Conservation (phyloP, 805 yeast species). For the Peterozyma xylosa region DNA sequence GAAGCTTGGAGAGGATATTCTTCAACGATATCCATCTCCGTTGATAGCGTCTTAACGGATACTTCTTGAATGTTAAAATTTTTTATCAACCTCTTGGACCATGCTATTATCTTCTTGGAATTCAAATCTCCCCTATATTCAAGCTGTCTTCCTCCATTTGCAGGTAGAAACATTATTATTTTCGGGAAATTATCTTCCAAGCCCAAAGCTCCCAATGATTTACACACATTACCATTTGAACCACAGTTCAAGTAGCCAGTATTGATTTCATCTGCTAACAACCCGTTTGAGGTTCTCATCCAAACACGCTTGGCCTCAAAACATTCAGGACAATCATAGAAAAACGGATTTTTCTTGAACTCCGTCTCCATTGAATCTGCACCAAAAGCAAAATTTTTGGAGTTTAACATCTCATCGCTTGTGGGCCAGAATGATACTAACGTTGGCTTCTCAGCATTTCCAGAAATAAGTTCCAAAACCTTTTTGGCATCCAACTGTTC, state of each 20-base stretch:
- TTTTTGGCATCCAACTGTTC: conserved; percentile 25
- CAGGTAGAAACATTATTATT: conserved; percentile 43
- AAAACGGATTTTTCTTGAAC: conserved; percentile 24
- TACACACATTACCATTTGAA: conserved; percentile 42
- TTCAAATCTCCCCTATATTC: conserved; percentile 25
- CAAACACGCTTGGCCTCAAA: conserved; percentile 45
- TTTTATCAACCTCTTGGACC: conserved; percentile 39
- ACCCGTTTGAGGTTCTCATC: conserved; percentile 46
- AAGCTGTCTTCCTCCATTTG: conserved; percentile 37
- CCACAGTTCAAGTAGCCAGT: conserved; percentile 58
- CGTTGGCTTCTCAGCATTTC: conserved; percentile 39
- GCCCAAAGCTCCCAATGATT: conserved; percentile 35
- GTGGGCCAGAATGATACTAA: conserved; percentile 66
- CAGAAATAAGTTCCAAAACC: conserved; percentile 42
- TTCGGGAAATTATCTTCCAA: conserved; percentile 17
- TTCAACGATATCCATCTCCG: conserved; percentile 13
- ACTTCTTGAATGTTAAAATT: conserved; percentile 33
- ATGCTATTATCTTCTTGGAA: conserved; percentile 27
- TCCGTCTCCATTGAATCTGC: conserved; percentile 20
- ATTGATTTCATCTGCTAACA: conserved; percentile 25
- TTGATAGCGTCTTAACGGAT: conserved; percentile 13
- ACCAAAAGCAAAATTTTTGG: conserved; percentile 15
- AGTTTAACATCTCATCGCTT: conserved; percentile 29
- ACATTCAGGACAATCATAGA: conserved; percentile 40
- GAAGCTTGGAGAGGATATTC: conserved; percentile 10